Percentiles rank a stretch among this genome's conserved stretches.
Evolutionary conservation across 345 rosid species (phyloP).

Genomic region (Gossypium arboreum): DNA sequence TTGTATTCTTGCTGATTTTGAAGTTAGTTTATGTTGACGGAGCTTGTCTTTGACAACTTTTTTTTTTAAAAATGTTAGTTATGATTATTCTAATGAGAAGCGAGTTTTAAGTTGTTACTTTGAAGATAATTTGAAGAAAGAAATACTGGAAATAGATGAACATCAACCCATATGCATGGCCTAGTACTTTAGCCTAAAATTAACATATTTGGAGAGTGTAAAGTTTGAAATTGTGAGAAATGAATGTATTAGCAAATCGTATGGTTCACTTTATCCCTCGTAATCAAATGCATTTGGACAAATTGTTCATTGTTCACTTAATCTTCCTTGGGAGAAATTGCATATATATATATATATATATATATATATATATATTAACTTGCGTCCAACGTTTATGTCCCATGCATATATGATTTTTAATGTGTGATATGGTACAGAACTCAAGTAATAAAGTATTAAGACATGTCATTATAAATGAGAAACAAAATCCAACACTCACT

Average conservation of each 20-base stretch:
- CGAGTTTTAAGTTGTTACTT: no score
- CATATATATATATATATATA: neutral
- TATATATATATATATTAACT: neutral
- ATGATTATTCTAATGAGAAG: no score
- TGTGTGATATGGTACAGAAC: no score
- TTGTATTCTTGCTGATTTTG: no score
- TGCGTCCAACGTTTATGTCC: no score
- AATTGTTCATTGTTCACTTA: neutral
- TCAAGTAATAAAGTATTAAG: no score
- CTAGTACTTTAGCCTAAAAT: neutral
- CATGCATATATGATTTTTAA: no score
- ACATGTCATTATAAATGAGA: neutral
- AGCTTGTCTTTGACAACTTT: no score
- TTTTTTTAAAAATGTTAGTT: no score
- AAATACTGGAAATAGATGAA: neutral
- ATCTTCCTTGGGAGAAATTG: neutral
- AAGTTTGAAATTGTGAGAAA: neutral
- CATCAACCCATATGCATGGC: neutral
- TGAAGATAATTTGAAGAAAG: no score
- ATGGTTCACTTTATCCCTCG: neutral
- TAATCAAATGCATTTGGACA: conserved; percentile 9
- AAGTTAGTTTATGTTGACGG: no score
- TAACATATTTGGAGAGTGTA: neutral
- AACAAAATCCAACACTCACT: neutral
- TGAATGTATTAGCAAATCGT: neutral